Evolutionary conservation across 306 rosid genomes (phyloP), one percentile per base, ranked within the genome.

Genomic region (Purshia tridentata): DNA sequence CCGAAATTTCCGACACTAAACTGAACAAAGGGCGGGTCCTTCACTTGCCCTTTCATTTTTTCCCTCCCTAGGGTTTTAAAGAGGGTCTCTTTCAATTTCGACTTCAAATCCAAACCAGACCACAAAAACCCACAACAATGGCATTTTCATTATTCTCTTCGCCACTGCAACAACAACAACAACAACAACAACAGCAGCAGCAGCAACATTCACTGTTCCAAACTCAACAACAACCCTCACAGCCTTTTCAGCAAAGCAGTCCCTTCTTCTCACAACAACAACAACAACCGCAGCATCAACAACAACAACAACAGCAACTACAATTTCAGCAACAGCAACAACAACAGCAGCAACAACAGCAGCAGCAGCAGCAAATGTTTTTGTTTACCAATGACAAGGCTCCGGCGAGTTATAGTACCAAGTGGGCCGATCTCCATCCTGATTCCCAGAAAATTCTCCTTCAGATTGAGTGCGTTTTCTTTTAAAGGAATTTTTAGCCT

Each of bases 351-450:
- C 87, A 75, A 1, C 84, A 69, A 1, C 87, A 82, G 1, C 86
- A 77, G 13, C 81, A 65, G 48, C 83, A 52, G 75, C 84, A 76
- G 23, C 86, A 81, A n/a, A 29, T 91, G 78, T 84, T 87, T 70
- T 60, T 95, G 65, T 91, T 91, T 72, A 92, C 97, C 0, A 86
- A 81, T 39, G 98, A 92, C 65, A 91, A 76, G 72, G 42, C 92
- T 72, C 96, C 97, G 12, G 98, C 97, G 15, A 95, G 63, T 83
- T 95, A 90, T 74, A 69, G 93, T 42, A 87, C 92, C 76, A 92
- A 95, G 80, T 95, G 99, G 99, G 78, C 89, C 13, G 99, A 95
- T 73, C 93, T 95, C 72, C 98, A 95, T 61, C 96, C 96, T 2
- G 98, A 91, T 76, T 95, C 97, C 50, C 99, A 88, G 96, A 95